These are phyloP conservation scores for Aspergillus ellipticus DNA, from an alignment of 495 filamentous ascomycete genomes.

Conservation along the genomic window DNA sequence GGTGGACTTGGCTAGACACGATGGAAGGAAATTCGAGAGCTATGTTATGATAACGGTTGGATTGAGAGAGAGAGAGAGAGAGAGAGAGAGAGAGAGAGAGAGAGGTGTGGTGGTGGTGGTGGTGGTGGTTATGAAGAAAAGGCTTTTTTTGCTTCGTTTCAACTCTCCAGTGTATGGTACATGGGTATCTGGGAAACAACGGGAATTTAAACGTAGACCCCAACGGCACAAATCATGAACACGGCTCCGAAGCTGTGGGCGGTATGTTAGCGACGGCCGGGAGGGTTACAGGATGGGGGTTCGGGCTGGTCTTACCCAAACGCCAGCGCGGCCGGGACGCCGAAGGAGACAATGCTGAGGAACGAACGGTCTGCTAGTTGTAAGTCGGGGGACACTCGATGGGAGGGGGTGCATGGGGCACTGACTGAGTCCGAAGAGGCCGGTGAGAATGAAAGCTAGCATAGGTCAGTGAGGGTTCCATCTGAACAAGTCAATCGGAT, in stretches of 20 bases:
- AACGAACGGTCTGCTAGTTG: slow-evolving; percentile 73
- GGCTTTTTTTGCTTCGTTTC: slow-evolving; percentile 23
- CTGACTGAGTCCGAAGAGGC: slow-evolving; percentile 81
- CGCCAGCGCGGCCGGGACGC: slow-evolving; percentile 80
- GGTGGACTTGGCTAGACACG: slow-evolving; percentile 7
- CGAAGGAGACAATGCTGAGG: slow-evolving; percentile 68
- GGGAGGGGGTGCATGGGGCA: slow-evolving; percentile 11
- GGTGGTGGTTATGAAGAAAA: slow-evolving; percentile 37
- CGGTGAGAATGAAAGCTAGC: slow-evolving; percentile 58
- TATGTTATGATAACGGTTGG: slow-evolving; percentile 11
- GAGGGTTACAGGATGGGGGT: background rate
- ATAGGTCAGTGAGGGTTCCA: slow-evolving; percentile 14
- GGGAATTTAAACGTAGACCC: slow-evolving; percentile 84
- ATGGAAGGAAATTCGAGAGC: slow-evolving; percentile 10
- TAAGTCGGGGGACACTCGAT: too few species aligned
- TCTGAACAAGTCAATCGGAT: background rate
- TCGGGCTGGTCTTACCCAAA: slow-evolving; percentile 67
- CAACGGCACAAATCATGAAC: slow-evolving; percentile 96
- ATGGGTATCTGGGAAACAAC: slow-evolving; percentile 28
- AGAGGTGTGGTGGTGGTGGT: slow-evolving; percentile 27
- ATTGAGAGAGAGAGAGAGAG: slow-evolving; percentile 21
- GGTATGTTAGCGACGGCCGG: slow-evolving; percentile 9
- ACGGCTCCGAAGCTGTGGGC: slow-evolving; percentile 80
- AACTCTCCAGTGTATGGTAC: slow-evolving; percentile 38
- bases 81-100: slow-evolving; percentile 17